Evolutionary conservation across 164 flowering plant genomes (phyloP).

Genomic region (Stephania cephalantha): DNA sequence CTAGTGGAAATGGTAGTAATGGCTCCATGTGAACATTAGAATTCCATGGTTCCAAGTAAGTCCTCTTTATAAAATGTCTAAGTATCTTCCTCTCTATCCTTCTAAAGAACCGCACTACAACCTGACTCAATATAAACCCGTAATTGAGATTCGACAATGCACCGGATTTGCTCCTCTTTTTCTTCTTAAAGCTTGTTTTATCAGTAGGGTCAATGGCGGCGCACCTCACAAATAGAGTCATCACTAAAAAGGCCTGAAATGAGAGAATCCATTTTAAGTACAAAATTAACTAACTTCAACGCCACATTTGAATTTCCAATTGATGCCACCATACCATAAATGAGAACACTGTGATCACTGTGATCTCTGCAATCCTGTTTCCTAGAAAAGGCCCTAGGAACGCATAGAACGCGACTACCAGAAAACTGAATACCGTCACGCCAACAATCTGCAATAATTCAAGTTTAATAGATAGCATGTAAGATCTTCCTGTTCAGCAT

Average conservation of each 20-base stretch:
- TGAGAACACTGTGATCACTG: conserved; percentile 50
- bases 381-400: conserved; percentile 87
- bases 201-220: conserved; percentile 84
- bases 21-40: conserved; percentile 56
- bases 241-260: conserved; percentile 64
- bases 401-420: conserved; percentile 60
- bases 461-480: neutral
- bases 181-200: conserved; percentile 58
- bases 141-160: conserved; percentile 42
- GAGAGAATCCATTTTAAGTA: neutral
- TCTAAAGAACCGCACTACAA: conserved; percentile 51
- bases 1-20: conserved; percentile 70
- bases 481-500: neutral
- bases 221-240: conserved; percentile 69
- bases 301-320: no score
- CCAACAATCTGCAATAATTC: conserved; percentile 67
- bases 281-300: neutral
- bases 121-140: conserved; percentile 50
- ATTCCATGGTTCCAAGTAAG: conserved; percentile 63
- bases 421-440: conserved; percentile 55
- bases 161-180: conserved; percentile 30
- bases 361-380: conserved; percentile 58
- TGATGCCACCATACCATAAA: conserved; percentile 41
- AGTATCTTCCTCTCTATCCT: conserved; percentile 78
- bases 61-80: conserved; percentile 60